Evolutionary conservation across 371 early-diverging fungal species (phyloP), one percentile per base, ranked within the genome.

Genomic region (Vavraia culicis): DNA sequence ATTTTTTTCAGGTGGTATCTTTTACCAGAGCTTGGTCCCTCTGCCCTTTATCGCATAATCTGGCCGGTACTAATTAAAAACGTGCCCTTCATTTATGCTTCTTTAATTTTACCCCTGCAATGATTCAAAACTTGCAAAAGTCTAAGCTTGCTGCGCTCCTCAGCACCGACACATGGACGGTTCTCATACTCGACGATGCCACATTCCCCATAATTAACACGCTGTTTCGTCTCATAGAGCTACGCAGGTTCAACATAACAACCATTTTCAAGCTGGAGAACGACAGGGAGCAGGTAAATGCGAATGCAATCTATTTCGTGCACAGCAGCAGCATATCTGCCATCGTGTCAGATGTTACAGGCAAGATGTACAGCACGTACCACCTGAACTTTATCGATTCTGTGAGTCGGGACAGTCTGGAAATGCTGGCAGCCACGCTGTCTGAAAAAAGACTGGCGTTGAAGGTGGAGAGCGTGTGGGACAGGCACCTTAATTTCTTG

Each of bases 281-380:
- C 38, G 79, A 78, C 18, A 74, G 94, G 34, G 76, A 81, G 42
- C 68, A 82, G 7, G 81, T 91, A 37, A 90, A 90, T 67, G 91
- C 88, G 0, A 90, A 94, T 4, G 93, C 94, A 0, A 72, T 98
- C 34, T 95, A 95, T 69, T 88, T 95, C 72, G 74, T 91, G 27
- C 27, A 27, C 27, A 27, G 27, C 27, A 27, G 84, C 38, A 86
- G 80, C 65, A 74, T 88, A 56, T 71, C 74, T 38, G 67, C 69
- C 32, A 75, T 93, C 31, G 69, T 72, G 33, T 78, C 85, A 62
- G 96, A 98, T 69, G 63, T 95, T 38, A 69, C 74, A n/a, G 74
- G 75, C 46, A 75, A 79, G 20, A 68, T 89, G 34, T 98, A 95
- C 68, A 85, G 84, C 57, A 76, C 81, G 23, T 86, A 83, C 63